Evolutionary conservation across 2,329 filamentous ascomycete species (phyloP).

Genomic region (Coniochaeta hoffmannii): DNA sequence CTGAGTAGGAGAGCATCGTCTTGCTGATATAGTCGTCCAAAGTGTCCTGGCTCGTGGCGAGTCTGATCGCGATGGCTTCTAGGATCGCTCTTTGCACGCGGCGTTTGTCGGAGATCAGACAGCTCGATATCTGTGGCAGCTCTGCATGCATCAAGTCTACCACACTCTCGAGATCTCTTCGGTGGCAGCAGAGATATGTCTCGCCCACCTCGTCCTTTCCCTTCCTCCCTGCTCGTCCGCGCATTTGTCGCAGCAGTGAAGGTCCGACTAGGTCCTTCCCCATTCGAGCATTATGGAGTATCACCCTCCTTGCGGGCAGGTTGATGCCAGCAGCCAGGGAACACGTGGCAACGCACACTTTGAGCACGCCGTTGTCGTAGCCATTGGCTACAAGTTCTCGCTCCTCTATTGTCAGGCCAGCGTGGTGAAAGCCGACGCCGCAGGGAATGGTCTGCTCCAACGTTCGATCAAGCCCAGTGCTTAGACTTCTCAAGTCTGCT

Average conservation of each 20-base stretch:
- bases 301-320: conserved; percentile 64
- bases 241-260: conserved; percentile 75
- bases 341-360: conserved; percentile 69
- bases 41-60: conserved; percentile 58
- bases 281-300: conserved; percentile 69
- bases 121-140: conserved; percentile 62
- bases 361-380: conserved; percentile 60
- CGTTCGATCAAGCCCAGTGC: conserved; percentile 57
- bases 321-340: conserved; percentile 81
- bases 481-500: conserved; percentile 57
- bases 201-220: conserved; percentile 73
- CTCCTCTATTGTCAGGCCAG: conserved; percentile 67
- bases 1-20: conserved; percentile 57
- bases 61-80: conserved; percentile 60
- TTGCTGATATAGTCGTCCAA: conserved; percentile 62
- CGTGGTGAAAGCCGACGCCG: conserved; percentile 72
- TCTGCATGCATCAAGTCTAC: conserved; percentile 66
- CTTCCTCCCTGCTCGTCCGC: conserved; percentile 69
- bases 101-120: conserved; percentile 51
- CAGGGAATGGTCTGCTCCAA: conserved; percentile 56
- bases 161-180: conserved; percentile 60
- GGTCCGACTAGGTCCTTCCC: conserved; percentile 70
- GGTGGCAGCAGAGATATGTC: conserved; percentile 68
- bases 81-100: conserved; percentile 65
- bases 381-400: conserved; percentile 63